Evolutionary conservation across 116 monocot genomes (phyloP).

Genomic region (Phalaenopsis hybrid): DNA sequence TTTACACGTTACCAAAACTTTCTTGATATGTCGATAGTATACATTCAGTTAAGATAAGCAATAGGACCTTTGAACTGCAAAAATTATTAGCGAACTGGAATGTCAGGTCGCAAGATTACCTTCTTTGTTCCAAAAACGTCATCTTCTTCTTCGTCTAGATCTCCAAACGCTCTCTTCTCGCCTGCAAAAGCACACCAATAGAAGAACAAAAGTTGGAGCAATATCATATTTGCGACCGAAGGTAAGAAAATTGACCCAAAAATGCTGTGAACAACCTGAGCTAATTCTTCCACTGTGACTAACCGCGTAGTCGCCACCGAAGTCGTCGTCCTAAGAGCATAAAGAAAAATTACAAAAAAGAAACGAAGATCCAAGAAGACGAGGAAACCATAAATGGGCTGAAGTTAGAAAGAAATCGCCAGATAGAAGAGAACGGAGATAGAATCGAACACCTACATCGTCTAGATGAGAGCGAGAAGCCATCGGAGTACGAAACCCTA

Average conservation of each 20-base stretch:
- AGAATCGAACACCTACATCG: conserved; percentile 6
- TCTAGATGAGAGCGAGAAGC: conserved; percentile 7
- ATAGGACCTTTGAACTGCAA: not conserved
- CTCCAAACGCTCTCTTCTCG: conserved; percentile 42
- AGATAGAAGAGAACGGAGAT: not conserved
- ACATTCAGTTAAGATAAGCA: not conserved
- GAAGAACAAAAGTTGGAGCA: not conserved
- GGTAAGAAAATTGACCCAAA: not conserved
- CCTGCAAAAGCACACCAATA: conserved; percentile 20
- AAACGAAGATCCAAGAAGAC: not conserved
- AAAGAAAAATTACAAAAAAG: not conserved
- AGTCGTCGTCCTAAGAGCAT: conserved; percentile 49
- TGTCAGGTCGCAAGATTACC: conserved; percentile 12
- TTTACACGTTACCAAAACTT: not conserved
- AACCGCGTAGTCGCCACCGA: conserved; percentile 44
- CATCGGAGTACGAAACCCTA: conserved; percentile 16
- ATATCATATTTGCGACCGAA: not conserved
- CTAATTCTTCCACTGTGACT: conserved; percentile 21
- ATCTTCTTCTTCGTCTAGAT: conserved; percentile 52
- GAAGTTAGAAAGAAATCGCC: not conserved
- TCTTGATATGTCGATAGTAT: not conserved
- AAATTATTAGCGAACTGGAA: not conserved
- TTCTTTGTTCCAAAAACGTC: conserved; percentile 41
- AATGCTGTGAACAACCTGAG: conserved; percentile 25
- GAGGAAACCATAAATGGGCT: not conserved